phyloP scores from a whole-genome alignment of 2,329 filamentous ascomycete genomes.

The Stagonosporopsis vannaccii region DNA sequence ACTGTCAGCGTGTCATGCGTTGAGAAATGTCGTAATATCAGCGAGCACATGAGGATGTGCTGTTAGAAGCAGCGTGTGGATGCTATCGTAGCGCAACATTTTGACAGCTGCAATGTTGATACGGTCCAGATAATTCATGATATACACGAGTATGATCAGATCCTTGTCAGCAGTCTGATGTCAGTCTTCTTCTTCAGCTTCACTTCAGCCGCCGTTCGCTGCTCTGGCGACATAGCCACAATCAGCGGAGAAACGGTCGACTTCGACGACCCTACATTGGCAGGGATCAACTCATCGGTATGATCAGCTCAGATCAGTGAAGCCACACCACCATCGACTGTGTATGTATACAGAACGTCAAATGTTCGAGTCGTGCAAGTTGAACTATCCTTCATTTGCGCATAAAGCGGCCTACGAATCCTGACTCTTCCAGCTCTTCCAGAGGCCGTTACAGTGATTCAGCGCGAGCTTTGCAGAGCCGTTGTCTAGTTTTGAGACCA shows the following conservation, averaged over 20 bases:
- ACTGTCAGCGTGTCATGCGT: constrained; percentile 74
- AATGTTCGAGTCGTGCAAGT: no score
- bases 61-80: constrained; percentile 58
- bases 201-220: constrained; percentile 62
- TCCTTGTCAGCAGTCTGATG: constrained; percentile 69
- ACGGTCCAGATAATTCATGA: constrained; percentile 76
- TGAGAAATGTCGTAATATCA: constrained; percentile 67
- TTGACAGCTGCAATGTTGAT: constrained; percentile 73
- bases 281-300: constrained; percentile 31
- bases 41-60: constrained; percentile 58
- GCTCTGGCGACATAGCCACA: constrained; percentile 57
- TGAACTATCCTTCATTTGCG: no score
- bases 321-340: no score
- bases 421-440: no score
- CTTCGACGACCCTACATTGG: constrained; percentile 24
- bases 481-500: no score
- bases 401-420: no score
- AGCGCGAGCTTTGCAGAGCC: no score
- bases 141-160: constrained; percentile 77
- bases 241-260: constrained; percentile 45
- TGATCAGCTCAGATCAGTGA: constrained; percentile 31
- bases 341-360: no score
- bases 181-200: constrained; percentile 66
- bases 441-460: no score
- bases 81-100: constrained; percentile 64